These are phyloP conservation scores for Solanum etuberosum DNA, from an alignment of 257 asterid species.

Conservation along the genomic window DNA sequence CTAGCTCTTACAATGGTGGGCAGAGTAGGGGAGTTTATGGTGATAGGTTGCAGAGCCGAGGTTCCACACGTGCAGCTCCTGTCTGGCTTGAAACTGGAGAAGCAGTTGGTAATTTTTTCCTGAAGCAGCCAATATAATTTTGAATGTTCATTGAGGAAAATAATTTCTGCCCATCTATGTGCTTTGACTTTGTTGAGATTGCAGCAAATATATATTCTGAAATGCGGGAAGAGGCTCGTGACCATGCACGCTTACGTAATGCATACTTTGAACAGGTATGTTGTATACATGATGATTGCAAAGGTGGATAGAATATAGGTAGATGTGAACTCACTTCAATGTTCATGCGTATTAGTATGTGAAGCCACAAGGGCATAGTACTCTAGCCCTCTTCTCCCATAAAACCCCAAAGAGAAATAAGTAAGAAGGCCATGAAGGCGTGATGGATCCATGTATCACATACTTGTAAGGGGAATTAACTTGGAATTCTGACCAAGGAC, in stretches of 20 bases:
- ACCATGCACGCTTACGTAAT: constrained; percentile 92
- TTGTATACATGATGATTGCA: not conserved
- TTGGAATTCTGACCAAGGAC: not conserved
- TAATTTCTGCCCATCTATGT: constrained; percentile 14
- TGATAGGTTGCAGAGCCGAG: constrained; percentile 49
- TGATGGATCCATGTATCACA: not conserved
- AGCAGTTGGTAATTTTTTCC: constrained; percentile 63
- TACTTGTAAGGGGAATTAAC: not conserved
- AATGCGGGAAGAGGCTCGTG: constrained; percentile 97
- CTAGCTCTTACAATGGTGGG: constrained; percentile 24
- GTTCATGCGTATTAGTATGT: not conserved
- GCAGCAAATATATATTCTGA: constrained; percentile 92
- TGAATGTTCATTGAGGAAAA: constrained; percentile 4
- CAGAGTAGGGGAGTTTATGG: constrained; percentile 42
- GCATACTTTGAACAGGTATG: constrained; percentile 94
- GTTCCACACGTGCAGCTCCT: constrained; percentile 53
- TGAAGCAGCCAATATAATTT: constrained; percentile 11
- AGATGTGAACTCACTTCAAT: not conserved
- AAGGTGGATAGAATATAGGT: not conserved
- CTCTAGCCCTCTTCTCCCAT: not conserved
- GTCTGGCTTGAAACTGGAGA: constrained; percentile 75
- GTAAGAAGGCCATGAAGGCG: not conserved
- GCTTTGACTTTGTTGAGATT: constrained; percentile 45
- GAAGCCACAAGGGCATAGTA: not conserved
- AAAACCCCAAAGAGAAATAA: not conserved